phyloP scores from a whole-genome alignment of 2,329 filamentous ascomycete species.

The Alternaria alternata region DNA sequence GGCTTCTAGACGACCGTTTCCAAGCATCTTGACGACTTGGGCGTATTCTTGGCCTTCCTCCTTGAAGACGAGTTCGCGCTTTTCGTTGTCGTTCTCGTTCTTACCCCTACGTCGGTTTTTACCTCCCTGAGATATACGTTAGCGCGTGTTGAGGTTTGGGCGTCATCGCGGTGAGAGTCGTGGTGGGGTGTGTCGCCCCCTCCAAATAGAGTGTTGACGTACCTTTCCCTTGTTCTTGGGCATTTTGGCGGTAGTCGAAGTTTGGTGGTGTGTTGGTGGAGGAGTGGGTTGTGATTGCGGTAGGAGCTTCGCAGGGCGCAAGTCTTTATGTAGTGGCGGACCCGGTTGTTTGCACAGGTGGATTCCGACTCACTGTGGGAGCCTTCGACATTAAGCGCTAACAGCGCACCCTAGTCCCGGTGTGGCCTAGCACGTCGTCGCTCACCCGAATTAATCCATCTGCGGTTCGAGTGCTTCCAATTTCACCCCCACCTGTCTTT shows the following conservation, averaged over 20 bases:
- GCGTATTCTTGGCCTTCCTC: constrained; percentile 95
- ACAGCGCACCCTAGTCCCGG: neutral
- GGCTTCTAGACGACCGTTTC: constrained; percentile 91
- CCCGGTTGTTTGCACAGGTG: constrained; percentile 21
- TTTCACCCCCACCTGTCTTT: neutral
- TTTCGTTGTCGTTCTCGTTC: constrained; percentile 96
- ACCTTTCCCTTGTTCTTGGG: constrained; percentile 99
- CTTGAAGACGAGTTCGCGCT: constrained; percentile 98
- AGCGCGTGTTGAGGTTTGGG: constrained; percentile 29
- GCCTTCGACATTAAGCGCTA: constrained; percentile 23
- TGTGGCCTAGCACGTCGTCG: constrained; percentile 11
- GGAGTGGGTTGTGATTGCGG: constrained; percentile 6
- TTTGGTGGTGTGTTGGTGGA: constrained; percentile 11
- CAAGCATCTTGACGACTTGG: constrained; percentile 93
- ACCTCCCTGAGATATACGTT: constrained; percentile 71
- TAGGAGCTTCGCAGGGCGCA: constrained; percentile 12
- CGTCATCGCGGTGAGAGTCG: constrained; percentile 17
- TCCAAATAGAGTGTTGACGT: constrained; percentile 40
- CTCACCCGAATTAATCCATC: constrained; percentile 8
- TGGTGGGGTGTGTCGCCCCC: constrained; percentile 31
- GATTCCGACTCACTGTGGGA: constrained; percentile 25
- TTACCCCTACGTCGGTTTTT: constrained; percentile 99
- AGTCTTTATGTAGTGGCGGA: constrained; percentile 24
- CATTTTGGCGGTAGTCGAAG: constrained; percentile 66
- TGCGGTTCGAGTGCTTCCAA: neutral